Evolutionary conservation across 2,329 filamentous ascomycete species (phyloP).

Genomic region (Cladophialophora psammophila): DNA sequence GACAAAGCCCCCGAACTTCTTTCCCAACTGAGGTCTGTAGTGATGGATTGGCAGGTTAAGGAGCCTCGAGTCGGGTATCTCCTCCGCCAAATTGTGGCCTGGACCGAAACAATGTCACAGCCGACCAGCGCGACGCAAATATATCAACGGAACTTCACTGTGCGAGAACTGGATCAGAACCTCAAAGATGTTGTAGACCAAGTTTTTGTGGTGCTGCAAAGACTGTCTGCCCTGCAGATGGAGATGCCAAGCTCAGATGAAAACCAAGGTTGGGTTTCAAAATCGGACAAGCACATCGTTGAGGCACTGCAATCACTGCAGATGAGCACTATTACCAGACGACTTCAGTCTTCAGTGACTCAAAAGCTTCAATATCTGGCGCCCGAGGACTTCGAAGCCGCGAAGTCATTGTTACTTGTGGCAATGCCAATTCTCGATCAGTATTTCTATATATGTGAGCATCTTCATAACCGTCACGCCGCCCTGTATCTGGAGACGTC

Average conservation of each 20-base stretch:
- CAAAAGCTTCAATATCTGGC: conserved; percentile 55
- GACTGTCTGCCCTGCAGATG: conserved; percentile 65
- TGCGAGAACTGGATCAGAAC: conserved; percentile 62
- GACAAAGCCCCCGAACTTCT: conserved; percentile 29
- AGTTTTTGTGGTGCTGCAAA: conserved; percentile 80
- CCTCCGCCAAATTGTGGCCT: conserved; percentile 70
- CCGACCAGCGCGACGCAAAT: conserved; percentile 25
- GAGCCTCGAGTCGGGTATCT: conserved; percentile 70
- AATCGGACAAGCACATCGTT: conserved; percentile 61
- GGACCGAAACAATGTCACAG: conserved; percentile 58
- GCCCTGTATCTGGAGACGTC: conserved; percentile 73
- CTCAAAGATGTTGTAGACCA: conserved; percentile 74
- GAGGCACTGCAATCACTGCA: conserved; percentile 67
- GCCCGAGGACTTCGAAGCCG: conserved; percentile 53
- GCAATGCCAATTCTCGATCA: conserved; percentile 76
- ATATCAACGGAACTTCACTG: conserved; percentile 38
- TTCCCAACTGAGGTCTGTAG: conserved; percentile 39
- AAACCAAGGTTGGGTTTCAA: conserved; percentile 68
- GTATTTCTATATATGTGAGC: conserved; percentile 69
- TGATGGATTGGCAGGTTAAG: conserved; percentile 55
- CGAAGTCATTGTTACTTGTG: conserved; percentile 62
- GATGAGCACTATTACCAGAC: conserved; percentile 60
- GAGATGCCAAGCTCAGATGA: conserved; percentile 66
- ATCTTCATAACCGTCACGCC: conserved; percentile 65
- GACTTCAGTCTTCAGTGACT: conserved; percentile 54